Evolutionary conservation across 176 grass and related monocot species (phyloP).

Genomic region (Bolboschoenus planiculmis): DNA sequence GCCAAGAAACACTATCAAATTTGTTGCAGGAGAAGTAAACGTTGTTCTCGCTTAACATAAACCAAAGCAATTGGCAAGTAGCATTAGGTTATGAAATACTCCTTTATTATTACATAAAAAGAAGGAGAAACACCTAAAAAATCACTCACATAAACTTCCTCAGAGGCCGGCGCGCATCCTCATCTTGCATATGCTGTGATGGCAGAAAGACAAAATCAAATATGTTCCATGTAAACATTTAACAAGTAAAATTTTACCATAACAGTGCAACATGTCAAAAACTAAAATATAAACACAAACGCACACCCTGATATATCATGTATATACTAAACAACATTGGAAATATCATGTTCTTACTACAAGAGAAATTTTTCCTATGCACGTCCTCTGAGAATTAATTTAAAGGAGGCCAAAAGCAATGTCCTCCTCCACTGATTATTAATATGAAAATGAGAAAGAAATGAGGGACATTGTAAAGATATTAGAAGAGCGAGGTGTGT

Average conservation of each 20-base stretch:
- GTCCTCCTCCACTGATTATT: neutral
- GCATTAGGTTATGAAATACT: neutral
- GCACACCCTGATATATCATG: neutral
- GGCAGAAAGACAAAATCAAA: constrained; percentile 17
- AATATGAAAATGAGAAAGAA: neutral
- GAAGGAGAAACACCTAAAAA: neutral
- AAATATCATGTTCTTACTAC: neutral
- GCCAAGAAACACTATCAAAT: neutral
- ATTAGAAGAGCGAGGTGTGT: neutral
- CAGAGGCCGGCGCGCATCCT: constrained; percentile 63
- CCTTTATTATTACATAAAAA: constrained; percentile 15
- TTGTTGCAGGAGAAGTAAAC: neutral
- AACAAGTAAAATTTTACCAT: neutral
- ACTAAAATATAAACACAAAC: neutral
- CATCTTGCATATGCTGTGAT: constrained; percentile 97
- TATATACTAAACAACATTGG: neutral
- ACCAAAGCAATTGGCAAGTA: constrained; percentile 10
- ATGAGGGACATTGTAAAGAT: neutral
- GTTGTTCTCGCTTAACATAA: neutral
- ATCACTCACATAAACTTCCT: constrained; percentile 80
- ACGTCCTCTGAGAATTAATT: neutral
- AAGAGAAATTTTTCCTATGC: neutral
- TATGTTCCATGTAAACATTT: neutral
- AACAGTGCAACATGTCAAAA: neutral
- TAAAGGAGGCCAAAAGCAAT: neutral